phyloP scores from a whole-genome alignment of 2,329 filamentous ascomycete genomes.

The Didymella exigua region DNA sequence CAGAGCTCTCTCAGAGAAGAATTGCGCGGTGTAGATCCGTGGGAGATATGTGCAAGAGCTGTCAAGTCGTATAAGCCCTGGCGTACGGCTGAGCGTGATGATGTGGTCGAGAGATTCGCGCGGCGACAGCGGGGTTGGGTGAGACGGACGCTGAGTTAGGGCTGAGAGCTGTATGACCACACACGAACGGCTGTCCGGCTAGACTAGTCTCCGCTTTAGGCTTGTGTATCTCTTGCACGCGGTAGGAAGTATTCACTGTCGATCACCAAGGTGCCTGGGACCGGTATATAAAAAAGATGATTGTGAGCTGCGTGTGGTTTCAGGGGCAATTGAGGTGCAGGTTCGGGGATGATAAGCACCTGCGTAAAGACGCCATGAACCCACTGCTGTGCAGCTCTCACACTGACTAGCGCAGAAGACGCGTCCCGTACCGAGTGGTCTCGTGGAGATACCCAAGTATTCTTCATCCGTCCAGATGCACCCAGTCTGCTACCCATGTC shows the following conservation, averaged over 20 bases:
- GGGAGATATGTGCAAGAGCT: slow-evolving; percentile 1
- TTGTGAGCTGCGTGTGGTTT: background rate
- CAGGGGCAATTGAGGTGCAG: slow-evolving; percentile 12
- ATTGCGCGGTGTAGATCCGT: slow-evolving; percentile 9
- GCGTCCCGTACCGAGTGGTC: slow-evolving; percentile 9
- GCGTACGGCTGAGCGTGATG: slow-evolving; percentile 29
- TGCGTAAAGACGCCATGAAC: slow-evolving; percentile 12
- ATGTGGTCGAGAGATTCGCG: slow-evolving; percentile 13
- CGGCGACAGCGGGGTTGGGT: slow-evolving; percentile 22
- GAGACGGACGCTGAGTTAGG: slow-evolving; percentile 15
- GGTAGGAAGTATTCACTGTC: slow-evolving; percentile 15
- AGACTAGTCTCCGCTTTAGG: slow-evolving; percentile 9
- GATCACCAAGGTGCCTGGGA: slow-evolving; percentile 14
- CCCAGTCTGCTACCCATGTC: background rate
- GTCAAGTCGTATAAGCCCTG: slow-evolving; percentile 1
- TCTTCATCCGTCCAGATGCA: slow-evolving; percentile 7
- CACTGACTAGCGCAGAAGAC: slow-evolving; percentile 8
- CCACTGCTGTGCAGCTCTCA: slow-evolving; percentile 14
- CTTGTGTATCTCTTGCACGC: slow-evolving; percentile 6
- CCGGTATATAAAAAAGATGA: slow-evolving; percentile 1
- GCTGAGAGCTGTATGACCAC: slow-evolving; percentile 23
- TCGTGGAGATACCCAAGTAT: slow-evolving; percentile 5
- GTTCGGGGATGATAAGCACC: slow-evolving; percentile 9
- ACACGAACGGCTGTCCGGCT: slow-evolving; percentile 14
- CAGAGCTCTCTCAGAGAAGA: background rate